A percentile compares a stretch with the other conserved stretches of the same genome.
Evolutionary conservation across 2,329 filamentous ascomycete species (phyloP).

Genomic region (Coniochaeta hoffmannii): DNA sequence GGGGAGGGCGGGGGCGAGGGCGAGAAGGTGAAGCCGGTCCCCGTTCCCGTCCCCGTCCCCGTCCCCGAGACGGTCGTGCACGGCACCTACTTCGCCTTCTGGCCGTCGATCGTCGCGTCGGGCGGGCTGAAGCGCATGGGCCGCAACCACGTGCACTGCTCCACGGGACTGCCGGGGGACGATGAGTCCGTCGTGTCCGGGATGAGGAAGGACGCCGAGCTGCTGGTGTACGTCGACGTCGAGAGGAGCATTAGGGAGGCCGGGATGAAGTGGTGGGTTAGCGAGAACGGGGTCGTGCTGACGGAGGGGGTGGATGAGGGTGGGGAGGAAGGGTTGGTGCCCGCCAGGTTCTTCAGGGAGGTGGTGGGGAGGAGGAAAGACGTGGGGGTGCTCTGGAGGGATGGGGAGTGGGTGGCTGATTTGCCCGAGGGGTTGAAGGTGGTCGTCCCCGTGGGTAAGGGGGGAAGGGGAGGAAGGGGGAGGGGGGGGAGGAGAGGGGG

Average conservation of each 20-base stretch:
- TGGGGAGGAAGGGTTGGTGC: constrained; percentile 53
- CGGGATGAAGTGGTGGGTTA: constrained; percentile 65
- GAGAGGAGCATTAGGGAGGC: constrained; percentile 53
- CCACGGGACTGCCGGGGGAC: constrained; percentile 57
- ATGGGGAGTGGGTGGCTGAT: constrained; percentile 59
- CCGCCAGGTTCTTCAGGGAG: constrained; percentile 60
- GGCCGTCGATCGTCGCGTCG: constrained; percentile 63
- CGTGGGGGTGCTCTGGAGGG: constrained; percentile 62
- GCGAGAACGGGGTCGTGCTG: constrained; percentile 70
- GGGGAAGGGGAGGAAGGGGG: constrained; percentile 21
- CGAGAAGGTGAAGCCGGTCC: not conserved
- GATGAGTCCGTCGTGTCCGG: constrained; percentile 59
- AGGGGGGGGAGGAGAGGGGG: constrained; percentile 16
- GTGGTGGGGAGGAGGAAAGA: constrained; percentile 55
- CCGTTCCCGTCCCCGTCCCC: constrained; percentile 3
- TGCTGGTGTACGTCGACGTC: constrained; percentile 73
- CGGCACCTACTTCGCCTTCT: constrained; percentile 80
- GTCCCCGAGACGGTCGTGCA: constrained; percentile 68
- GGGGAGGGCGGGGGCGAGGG: not conserved
- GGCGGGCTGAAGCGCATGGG: constrained; percentile 78
- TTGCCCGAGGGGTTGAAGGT: constrained; percentile 53
- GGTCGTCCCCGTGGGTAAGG: constrained; percentile 40
- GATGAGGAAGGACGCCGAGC: constrained; percentile 70
- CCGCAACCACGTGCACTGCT: constrained; percentile 86
- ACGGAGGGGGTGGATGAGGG: constrained; percentile 53